Evolutionary conservation across 1,284 basidiomycete genomes (phyloP).

Genomic region (Flammula alnicola): DNA sequence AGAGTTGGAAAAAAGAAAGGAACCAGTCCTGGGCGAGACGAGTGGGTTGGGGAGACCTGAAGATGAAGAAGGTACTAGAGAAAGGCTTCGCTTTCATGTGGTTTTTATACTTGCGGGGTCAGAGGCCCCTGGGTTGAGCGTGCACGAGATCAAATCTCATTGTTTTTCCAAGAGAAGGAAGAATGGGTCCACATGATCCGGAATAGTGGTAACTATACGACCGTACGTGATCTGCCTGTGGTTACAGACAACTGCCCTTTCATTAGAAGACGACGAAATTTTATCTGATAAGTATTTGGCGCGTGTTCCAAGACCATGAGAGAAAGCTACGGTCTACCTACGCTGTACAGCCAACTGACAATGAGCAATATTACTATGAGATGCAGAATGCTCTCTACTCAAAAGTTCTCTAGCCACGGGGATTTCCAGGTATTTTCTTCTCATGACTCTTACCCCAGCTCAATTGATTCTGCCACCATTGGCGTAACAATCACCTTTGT

Average conservation of each 20-base stretch:
- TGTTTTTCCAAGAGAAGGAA: slow-evolving; percentile 16
- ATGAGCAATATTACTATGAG: no score
- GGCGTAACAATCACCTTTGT: slow-evolving; percentile 6
- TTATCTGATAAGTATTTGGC: no score
- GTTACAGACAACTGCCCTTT: neutral
- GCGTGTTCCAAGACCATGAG: no score
- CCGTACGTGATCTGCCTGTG: slow-evolving; percentile 13
- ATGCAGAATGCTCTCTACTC: no score
- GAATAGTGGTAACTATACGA: slow-evolving; percentile 24
- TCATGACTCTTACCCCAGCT: no score
- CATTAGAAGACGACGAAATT: no score
- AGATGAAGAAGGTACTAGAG: slow-evolving; percentile 20
- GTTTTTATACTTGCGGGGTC: slow-evolving; percentile 13
- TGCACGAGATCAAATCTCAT: slow-evolving; percentile 4
- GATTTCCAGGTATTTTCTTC: no score
- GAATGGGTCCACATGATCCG: slow-evolving; percentile 19
- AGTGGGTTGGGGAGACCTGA: slow-evolving; percentile 22
- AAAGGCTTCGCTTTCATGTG: neutral
- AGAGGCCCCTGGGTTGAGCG: neutral
- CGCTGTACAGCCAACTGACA: no score
- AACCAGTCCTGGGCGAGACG: slow-evolving; percentile 37
- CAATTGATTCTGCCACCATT: slow-evolving; percentile 4
- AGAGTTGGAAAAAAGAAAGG: slow-evolving; percentile 21
- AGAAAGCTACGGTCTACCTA: no score
- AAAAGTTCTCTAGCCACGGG: no score